A percentile compares a stretch with the other conserved stretches of the same genome.
These are phyloP conservation scores for Xylaria arbuscula DNA, from an alignment of 2,329 filamentous ascomycete species.

Conservation along the genomic window DNA sequence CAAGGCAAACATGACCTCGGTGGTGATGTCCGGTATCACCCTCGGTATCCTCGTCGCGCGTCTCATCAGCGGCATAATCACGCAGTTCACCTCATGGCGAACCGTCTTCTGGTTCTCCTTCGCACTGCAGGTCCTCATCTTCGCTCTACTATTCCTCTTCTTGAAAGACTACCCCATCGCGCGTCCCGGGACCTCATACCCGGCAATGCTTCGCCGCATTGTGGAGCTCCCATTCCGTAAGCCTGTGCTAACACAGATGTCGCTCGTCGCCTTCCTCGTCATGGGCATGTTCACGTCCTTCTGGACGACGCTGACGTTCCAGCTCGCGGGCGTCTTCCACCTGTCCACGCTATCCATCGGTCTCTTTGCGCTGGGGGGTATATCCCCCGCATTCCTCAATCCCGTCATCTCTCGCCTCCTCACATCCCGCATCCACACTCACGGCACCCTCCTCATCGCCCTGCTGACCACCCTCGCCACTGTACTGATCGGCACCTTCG, in stretches of 20 bases:
- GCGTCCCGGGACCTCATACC: slow-evolving; percentile 75
- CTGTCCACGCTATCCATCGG: slow-evolving; percentile 46
- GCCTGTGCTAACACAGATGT: slow-evolving; percentile 76
- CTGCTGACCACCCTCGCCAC: slow-evolving; percentile 38
- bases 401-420: slow-evolving; percentile 44
- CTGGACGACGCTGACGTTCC: slow-evolving; percentile 58
- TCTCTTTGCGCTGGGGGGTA: slow-evolving; percentile 47
- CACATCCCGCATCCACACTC: slow-evolving; percentile 44
- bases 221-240: slow-evolving; percentile 71
- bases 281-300: slow-evolving; percentile 63
- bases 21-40: slow-evolving; percentile 79
- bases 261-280: slow-evolving; percentile 72
- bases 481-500: slow-evolving; percentile 48
- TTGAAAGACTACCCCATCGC: slow-evolving; percentile 85
- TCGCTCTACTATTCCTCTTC: slow-evolving; percentile 72
- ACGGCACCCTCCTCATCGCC: slow-evolving; percentile 44
- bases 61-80: slow-evolving; percentile 78
- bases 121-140: slow-evolving; percentile 75
- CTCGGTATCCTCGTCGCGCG: slow-evolving; percentile 82
- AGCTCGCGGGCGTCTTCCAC: slow-evolving; percentile 46
- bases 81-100: slow-evolving; percentile 79
- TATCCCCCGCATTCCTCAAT: slow-evolving; percentile 47
- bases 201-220: slow-evolving; percentile 73
- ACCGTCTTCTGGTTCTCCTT: slow-evolving; percentile 83
- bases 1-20: slow-evolving; percentile 75